Evolutionary conservation across 495 filamentous ascomycete genomes (phyloP).

Genomic region (Lepidopterella palustris): DNA sequence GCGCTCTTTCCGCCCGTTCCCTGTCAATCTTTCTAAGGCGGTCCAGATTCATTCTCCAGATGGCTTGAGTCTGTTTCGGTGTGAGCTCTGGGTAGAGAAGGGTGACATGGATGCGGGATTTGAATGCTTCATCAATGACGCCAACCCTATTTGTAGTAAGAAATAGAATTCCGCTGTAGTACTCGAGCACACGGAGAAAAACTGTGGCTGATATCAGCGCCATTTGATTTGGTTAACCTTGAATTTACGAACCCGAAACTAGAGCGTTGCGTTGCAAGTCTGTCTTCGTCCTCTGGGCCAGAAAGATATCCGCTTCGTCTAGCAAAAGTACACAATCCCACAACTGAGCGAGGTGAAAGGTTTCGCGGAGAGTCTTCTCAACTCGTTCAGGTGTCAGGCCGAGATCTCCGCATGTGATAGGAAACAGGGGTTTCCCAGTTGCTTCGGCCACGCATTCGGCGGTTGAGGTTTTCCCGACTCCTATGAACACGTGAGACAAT

Average conservation of each 20-base stretch:
- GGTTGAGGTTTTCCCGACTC: conserved; percentile 18
- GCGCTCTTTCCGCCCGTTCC: background rate
- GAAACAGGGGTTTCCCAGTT: conserved; percentile 11
- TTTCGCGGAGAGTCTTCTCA: conserved; percentile 2
- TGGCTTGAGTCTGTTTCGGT: conserved; percentile 29
- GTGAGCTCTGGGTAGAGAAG: conserved; percentile 43
- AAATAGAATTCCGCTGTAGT: conserved; percentile 54
- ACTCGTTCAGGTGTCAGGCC: conserved; percentile 3
- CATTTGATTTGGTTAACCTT: background rate
- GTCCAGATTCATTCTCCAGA: conserved; percentile 34
- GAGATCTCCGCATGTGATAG: conserved; percentile 17
- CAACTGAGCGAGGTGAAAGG: conserved; percentile 1
- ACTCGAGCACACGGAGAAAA: conserved; percentile 48
- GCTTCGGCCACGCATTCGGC: conserved; percentile 18
- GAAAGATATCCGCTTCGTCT: conserved; percentile 2
- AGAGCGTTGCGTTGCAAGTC: conserved; percentile 18
- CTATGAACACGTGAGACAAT: background rate
- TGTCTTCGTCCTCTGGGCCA: conserved; percentile 1
- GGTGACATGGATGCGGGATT: conserved; percentile 44
- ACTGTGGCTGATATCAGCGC: background rate
- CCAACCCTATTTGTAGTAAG: conserved; percentile 53
- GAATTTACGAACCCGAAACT: conserved; percentile 2
- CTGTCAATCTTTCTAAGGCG: conserved; percentile 17
- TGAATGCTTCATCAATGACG: conserved; percentile 46
- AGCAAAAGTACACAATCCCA: conserved; percentile 10